phyloP scores from a whole-genome alignment of 78 protist genomes.

The Cavenderia fasciculata region DNA sequence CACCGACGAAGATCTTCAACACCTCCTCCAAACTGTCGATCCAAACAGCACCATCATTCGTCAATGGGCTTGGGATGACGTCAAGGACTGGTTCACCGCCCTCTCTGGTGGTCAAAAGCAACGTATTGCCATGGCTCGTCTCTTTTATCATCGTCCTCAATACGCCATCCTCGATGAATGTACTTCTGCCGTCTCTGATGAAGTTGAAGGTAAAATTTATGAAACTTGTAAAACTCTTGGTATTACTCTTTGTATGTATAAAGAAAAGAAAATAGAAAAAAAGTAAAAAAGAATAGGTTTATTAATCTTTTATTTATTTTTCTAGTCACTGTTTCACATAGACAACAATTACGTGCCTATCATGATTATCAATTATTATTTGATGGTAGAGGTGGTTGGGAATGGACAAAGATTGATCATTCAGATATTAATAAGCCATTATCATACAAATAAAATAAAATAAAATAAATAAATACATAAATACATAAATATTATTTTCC shows the following conservation, averaged over 20 bases:
- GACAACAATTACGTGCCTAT: constrained; percentile 63
- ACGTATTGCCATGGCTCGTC: constrained; percentile 91
- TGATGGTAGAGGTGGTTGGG: constrained; percentile 85
- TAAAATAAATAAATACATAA: neutral
- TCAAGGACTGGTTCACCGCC: constrained; percentile 77
- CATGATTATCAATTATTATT: constrained; percentile 76
- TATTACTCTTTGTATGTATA: constrained; percentile 76
- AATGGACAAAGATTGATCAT: constrained; percentile 76
- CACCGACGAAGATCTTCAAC: constrained; percentile 85
- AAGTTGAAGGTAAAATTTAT: constrained; percentile 82
- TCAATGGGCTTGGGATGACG: constrained; percentile 77
- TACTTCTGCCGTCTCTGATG: constrained; percentile 86
- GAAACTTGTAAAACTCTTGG: constrained; percentile 79
- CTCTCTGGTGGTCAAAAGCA: constrained; percentile 89
- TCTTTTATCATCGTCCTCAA: constrained; percentile 91
- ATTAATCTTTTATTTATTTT: neutral
- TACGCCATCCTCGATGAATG: constrained; percentile 94
- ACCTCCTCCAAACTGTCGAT: constrained; percentile 80
- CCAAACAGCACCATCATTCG: constrained; percentile 66
- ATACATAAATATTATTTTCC: no score
- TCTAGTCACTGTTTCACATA: constrained; percentile 82
- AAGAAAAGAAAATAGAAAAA: neutral
- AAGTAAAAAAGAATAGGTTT: neutral
- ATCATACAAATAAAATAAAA: constrained; percentile 3
- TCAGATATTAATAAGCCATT: constrained; percentile 41